Percentiles rank a stretch among this genome's conserved stretches.
These are phyloP conservation scores for Rubroshorea leprosula DNA, from an alignment of 345 rosid genomes.

Conservation along the genomic window DNA sequence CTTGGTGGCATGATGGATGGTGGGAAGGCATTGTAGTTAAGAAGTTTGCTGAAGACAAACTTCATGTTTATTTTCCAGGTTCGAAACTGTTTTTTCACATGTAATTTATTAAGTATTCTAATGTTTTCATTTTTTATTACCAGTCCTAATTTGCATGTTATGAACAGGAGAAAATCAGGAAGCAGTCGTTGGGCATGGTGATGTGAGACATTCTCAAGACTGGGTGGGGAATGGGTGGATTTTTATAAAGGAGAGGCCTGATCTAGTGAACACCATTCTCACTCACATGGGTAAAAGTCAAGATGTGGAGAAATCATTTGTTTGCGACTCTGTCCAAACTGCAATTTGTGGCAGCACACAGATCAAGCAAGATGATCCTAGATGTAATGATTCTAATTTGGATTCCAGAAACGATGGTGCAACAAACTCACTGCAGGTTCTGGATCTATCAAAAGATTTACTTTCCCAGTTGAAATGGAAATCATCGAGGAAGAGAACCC, in stretches of 20 bases:
- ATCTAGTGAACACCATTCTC: constrained; percentile 29
- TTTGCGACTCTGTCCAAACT: constrained; percentile 23
- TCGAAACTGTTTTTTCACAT: constrained; percentile 16
- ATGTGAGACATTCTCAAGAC: constrained; percentile 60
- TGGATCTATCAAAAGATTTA: constrained; percentile 51
- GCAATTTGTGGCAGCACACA: constrained; percentile 13
- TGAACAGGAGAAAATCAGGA: constrained; percentile 61
- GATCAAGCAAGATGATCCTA: constrained; percentile 18
- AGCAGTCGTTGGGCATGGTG: constrained; percentile 30
- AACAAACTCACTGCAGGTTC: constrained; percentile 22
- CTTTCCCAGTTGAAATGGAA: constrained; percentile 65
- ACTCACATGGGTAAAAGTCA: constrained; percentile 25
- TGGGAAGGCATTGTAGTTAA: constrained; percentile 75
- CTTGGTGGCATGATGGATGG: constrained; percentile 86
- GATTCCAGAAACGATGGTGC: constrained; percentile 19
- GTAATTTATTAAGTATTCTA: neutral
- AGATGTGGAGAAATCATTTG: constrained; percentile 16
- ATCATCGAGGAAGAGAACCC: constrained; percentile 50
- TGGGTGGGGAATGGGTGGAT: constrained; percentile 67
- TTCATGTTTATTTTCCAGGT: constrained; percentile 73
- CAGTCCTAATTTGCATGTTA: neutral
- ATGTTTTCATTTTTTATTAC: neutral
- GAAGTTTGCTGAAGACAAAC: constrained; percentile 44
- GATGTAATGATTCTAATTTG: constrained; percentile 11
- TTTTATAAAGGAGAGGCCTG: constrained; percentile 34